Evolutionary conservation across 2,329 filamentous ascomycete genomes (phyloP).

Genomic region (Rhytidhysteron rufulum): DNA sequence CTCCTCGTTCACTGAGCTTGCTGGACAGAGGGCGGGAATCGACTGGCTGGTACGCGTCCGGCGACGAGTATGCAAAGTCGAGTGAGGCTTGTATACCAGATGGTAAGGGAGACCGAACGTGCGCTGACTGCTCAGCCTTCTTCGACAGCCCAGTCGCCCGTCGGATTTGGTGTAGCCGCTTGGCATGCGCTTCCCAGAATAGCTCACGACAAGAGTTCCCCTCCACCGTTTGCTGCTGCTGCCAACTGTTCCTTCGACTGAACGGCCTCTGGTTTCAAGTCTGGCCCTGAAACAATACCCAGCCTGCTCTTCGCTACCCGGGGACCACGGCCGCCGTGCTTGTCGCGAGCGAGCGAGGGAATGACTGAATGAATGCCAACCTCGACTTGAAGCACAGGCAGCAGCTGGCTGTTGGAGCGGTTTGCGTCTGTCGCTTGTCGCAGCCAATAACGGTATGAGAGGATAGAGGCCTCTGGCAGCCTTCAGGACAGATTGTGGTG

Average conservation of each 20-base stretch:
- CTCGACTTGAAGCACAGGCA: not conserved
- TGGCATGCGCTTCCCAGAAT: not conserved
- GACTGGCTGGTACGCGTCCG: not conserved
- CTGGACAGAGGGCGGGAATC: not conserved
- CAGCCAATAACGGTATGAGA: too few relatives aligned
- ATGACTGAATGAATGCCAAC: too few relatives aligned
- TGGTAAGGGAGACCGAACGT: too few relatives aligned
- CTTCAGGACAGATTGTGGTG: too few relatives aligned
- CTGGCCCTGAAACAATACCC: constrained; percentile 1
- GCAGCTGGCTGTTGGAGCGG: not conserved
- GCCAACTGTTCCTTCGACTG: not conserved
- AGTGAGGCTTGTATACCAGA: not conserved
- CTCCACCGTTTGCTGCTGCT: constrained; percentile 1
- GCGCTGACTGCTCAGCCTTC: too few relatives aligned
- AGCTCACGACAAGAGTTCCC: not conserved
- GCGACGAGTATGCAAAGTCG: not conserved
- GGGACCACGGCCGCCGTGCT: too few relatives aligned
- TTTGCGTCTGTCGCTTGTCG: too few relatives aligned
- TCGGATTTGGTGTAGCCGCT: too few relatives aligned
- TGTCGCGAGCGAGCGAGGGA: not conserved
- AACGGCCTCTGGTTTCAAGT: constrained; percentile 1
- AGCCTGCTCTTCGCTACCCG: too few relatives aligned
- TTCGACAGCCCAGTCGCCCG: too few relatives aligned
- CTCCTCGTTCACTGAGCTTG: not conserved
- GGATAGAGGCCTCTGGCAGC: too few relatives aligned